Evolutionary conservation across 2,329 filamentous ascomycete species (phyloP).

Genomic region (Meredithiella fracta): DNA sequence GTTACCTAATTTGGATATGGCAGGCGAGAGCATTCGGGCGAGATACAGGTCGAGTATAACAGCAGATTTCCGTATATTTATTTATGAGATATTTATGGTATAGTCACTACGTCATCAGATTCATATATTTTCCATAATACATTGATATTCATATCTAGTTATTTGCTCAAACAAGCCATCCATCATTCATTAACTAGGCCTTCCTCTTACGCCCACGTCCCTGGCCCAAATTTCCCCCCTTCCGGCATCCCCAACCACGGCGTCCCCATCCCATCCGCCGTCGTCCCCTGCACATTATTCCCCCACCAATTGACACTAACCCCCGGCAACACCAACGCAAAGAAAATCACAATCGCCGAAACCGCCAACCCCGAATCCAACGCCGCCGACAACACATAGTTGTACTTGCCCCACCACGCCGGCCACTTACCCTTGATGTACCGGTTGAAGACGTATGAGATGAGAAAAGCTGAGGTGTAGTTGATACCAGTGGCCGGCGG

Average conservation of each 20-base stretch:
- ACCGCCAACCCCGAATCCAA: constrained; percentile 40
- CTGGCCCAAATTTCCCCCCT: constrained; percentile 2
- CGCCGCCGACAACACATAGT: constrained; percentile 41
- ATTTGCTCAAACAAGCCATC: no score
- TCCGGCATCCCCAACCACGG: constrained; percentile 8
- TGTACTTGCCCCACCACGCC: constrained; percentile 42
- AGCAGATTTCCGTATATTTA: no score
- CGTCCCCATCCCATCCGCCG: constrained; percentile 25
- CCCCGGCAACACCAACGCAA: constrained; percentile 30
- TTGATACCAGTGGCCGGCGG: constrained; percentile 40
- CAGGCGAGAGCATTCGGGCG: no score
- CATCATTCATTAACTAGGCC: neutral
- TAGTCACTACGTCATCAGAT: no score
- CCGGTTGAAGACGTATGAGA: constrained; percentile 39
- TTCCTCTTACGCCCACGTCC: neutral
- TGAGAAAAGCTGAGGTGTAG: constrained; percentile 36
- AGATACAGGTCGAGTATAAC: neutral
- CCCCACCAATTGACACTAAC: constrained; percentile 34
- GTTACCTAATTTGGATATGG: neutral
- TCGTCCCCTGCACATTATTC: constrained; percentile 23
- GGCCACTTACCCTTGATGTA: constrained; percentile 31
- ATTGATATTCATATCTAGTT: no score
- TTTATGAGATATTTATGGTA: no score
- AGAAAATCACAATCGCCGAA: constrained; percentile 34
- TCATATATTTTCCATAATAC: no score